phyloP scores from a whole-genome alignment of 2,329 filamentous ascomycete genomes.

The Aspergillus awamori region DNA sequence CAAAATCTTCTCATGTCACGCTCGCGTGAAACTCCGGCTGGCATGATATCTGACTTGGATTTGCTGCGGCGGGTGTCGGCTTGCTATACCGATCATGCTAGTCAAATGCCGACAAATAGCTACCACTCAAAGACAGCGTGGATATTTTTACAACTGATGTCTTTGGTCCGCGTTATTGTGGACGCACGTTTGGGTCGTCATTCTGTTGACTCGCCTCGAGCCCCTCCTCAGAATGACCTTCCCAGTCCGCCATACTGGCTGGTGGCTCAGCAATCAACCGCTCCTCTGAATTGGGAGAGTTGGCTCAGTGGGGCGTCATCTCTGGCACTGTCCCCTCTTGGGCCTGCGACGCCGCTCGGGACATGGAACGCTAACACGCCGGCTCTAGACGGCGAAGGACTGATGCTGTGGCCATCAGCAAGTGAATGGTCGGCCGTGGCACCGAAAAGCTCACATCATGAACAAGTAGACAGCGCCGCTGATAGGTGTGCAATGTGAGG shows the following conservation, averaged over 20 bases:
- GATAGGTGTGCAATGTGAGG: background rate
- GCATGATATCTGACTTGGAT: background rate
- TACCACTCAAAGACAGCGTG: constrained; percentile 6
- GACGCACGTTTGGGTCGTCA: background rate
- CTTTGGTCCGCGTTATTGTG: background rate
- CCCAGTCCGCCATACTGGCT: background rate
- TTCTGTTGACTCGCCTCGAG: background rate
- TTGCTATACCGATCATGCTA: constrained; percentile 2
- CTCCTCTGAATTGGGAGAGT: background rate
- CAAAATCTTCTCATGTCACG: background rate
- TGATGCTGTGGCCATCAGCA: background rate
- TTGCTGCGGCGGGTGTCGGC: constrained; percentile 5
- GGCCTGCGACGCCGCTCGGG: background rate
- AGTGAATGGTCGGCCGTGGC: background rate
- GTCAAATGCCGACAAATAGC: background rate
- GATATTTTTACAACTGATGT: constrained; percentile 5
- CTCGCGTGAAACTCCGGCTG: background rate
- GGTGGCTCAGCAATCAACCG: background rate
- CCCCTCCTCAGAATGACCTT: background rate
- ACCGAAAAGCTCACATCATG: background rate
- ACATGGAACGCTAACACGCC: background rate
- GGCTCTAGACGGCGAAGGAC: background rate
- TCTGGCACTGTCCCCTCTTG: background rate
- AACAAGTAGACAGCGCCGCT: background rate
- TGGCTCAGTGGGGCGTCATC: background rate